Base-by-base conservation (phyloP, 2,329 filamentous ascomycete genomes). In the Paraphoma sp. region DNA sequence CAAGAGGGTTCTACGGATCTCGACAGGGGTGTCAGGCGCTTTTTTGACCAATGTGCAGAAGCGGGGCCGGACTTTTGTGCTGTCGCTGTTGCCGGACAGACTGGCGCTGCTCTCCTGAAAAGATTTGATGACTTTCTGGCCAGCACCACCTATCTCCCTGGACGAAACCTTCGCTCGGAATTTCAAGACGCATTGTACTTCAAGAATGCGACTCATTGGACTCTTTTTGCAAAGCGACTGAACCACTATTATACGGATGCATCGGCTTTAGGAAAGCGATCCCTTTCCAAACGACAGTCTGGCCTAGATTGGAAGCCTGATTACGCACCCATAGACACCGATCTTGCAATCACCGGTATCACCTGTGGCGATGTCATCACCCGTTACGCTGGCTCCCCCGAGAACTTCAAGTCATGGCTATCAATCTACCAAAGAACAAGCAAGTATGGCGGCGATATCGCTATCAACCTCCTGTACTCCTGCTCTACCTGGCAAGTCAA, bases 11-110 rank as follows among this genome's bases (percentile, higher is more conserved):
- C 30, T 4, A n/a, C 43, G 5, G 36, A 46, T 16, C 16, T 29
- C 4, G 60, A 61, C 45, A 46, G 41, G 4, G 57, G 42, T 16
- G 42, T 60, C 66, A 72, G 78, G 2, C 79, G 76, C 12, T 87
- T 88, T 53, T 85, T 83, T 62, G 71, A 75, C 11, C 80, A 81
- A 47, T 88, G 86, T 63, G 77, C 82, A 63, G 69, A 76, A 33
- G 84, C 81, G 16, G 82, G 82, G 9, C 43, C 50, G 12, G n/a
- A 42, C 16, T 48, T 29, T 23, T 62, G 59, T 45, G 40, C 31
- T 5, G 50, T 62, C 23, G 48, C 51, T n/a, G 45, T 18, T 6
- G 28, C 23, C 11, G 41, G 41, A 4, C 28, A 47, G 33, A 57
- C 16, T 38, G 54, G 49, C 30, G 28, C 14, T 18, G 38, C 51